Conservation (phyloP, 2,329 filamentous ascomycete genomes). For the Neonectria magnoliae region DNA sequence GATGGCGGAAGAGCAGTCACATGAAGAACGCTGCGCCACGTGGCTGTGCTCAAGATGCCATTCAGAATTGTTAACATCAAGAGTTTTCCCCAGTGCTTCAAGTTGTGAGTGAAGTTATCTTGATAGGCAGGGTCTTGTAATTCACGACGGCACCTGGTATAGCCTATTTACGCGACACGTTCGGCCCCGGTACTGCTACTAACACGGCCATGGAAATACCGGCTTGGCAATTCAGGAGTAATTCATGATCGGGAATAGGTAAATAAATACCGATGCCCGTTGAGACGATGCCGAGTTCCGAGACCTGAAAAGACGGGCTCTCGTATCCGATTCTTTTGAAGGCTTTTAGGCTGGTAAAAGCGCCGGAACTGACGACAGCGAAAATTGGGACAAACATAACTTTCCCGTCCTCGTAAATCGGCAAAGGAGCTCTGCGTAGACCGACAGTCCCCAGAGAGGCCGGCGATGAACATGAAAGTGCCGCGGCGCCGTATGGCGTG, state of each 20-base stretch:
- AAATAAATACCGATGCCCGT: background rate
- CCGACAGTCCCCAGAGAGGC: background rate
- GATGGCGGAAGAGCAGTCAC: conserved; percentile 8
- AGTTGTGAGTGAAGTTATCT: background rate
- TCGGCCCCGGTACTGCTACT: background rate
- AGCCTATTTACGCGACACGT: background rate
- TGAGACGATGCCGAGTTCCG: background rate
- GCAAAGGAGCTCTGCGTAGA: background rate
- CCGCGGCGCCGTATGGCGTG: background rate
- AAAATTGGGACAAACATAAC: too few relatives aligned
- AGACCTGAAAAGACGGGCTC: background rate
- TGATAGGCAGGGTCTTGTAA: background rate
- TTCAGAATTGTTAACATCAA: background rate
- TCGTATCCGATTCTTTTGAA: background rate
- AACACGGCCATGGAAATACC: background rate
- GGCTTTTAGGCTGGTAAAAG: background rate
- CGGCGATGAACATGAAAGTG: background rate
- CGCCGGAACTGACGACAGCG: too few relatives aligned
- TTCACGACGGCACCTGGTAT: background rate
- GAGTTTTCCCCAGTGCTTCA: background rate
- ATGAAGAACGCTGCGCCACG: conserved; percentile 22
- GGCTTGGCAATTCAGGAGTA: background rate
- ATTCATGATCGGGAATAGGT: background rate
- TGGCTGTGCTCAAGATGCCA: conserved; percentile 8
- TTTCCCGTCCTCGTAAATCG: background rate